Base-by-base conservation (phyloP, 768 basidiomycete genomes). In the Dendrothele bispora region DNA sequence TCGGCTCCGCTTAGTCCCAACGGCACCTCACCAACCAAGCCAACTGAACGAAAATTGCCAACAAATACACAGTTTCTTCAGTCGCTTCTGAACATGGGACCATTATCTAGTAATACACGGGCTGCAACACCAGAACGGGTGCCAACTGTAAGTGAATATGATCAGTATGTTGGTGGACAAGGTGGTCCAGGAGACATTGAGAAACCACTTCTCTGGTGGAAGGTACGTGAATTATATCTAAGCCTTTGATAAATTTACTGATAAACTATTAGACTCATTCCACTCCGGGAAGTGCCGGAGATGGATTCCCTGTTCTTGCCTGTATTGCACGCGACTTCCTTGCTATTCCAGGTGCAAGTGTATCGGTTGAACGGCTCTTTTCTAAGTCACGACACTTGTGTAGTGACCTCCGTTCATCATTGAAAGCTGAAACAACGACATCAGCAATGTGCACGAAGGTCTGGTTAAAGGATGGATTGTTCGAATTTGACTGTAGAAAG, bases 331-430 rank as follows among this genome's bases (percentile, higher is more conserved):
- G 55, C 0, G 62, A 69, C 53, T 62, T 54, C 46, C 57, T 70
- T 12, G 63, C 66, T 20, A 67, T 70, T 44, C 64, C 66, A 4
- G 65, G 55, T 5, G 59, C 66, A 1, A 64, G 62, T 50, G 59
- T 64, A 4, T 65, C 68, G 1, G 65, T 69, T 18, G 65, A 70
- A 41, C 49, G 60, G 2, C 24, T 58, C 2, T 68, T 69, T 47
- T 69, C 62, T 3, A 61, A 57, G 39, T 65, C 64, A 17, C 55
- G 60, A 6, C 64, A 66, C 39, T 46, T 65, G 17, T 65, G 65
- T 42, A 49, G 56, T 14, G 59, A 65, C 32, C 46, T 62, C 15
- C 52, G 61, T 1, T 54, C 48, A 17, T 64, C 63, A 7, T 46
- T 69, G 25, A 61, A 63, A 48, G 59, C 61, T 14, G 48, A 56